Evolutionary conservation across 2,329 filamentous ascomycete species (phyloP).

Genomic region (Sordariomycetes sp.): DNA sequence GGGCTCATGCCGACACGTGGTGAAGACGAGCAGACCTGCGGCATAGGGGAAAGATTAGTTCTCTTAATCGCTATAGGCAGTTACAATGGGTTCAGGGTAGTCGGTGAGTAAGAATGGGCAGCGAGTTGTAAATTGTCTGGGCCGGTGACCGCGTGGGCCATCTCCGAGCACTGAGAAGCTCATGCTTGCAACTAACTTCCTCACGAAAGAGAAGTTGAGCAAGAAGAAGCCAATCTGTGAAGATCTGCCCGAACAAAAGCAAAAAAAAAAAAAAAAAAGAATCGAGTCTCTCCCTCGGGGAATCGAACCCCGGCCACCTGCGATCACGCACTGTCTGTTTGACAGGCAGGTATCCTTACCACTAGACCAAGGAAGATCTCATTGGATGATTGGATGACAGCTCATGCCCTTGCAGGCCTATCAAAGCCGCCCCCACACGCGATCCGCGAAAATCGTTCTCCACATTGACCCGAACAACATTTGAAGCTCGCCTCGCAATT

Average conservation of each 20-base stretch:
- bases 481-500: slow-evolving; percentile 2
- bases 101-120: too few relatives aligned
- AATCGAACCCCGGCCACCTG: slow-evolving; percentile 19
- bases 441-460: background rate
- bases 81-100: too few relatives aligned
- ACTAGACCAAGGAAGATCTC: slow-evolving; percentile 5
- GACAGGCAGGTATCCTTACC: slow-evolving; percentile 6
- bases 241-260: too few relatives aligned
- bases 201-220: too few relatives aligned
- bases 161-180: too few relatives aligned
- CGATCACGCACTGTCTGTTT: slow-evolving; percentile 7
- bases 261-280: background rate
- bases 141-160: too few relatives aligned
- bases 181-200: too few relatives aligned
- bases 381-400: background rate
- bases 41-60: too few relatives aligned
- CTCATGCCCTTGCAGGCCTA: background rate
- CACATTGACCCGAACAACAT: background rate
- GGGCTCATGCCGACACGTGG: too few relatives aligned
- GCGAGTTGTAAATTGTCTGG: too few relatives aligned
- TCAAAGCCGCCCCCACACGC: background rate
- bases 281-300: slow-evolving; percentile 12
- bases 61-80: too few relatives aligned
- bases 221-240: background rate
- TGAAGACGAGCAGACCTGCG: too few relatives aligned